Evolutionary conservation across 2,329 filamentous ascomycete genomes (phyloP).

Genomic region (Botrytis elliptica): DNA sequence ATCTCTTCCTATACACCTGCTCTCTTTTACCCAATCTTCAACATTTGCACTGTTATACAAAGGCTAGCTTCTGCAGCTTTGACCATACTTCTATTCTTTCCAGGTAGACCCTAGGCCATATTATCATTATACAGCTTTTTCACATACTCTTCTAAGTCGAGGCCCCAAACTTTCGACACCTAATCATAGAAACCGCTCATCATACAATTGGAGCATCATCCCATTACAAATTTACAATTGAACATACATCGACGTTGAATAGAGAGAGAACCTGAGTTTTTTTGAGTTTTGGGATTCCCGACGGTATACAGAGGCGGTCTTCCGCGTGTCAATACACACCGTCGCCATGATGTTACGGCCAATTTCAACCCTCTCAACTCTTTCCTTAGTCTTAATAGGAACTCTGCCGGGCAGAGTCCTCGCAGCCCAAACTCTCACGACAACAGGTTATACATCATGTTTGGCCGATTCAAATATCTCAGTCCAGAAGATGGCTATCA

Average conservation of each 20-base stretch:
- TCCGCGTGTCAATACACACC: slow-evolving; percentile 20
- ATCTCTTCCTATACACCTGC: not conserved
- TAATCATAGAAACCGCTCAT: slow-evolving; percentile 17
- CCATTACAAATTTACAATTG: slow-evolving; percentile 4
- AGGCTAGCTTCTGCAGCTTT: slow-evolving; percentile 16
- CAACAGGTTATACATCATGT: slow-evolving; percentile 77
- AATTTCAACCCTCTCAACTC: slow-evolving; percentile 31
- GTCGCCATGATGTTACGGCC: slow-evolving; percentile 36
- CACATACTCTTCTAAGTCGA: slow-evolving; percentile 10
- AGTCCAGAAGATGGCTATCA: slow-evolving; percentile 72
- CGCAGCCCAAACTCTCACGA: slow-evolving; percentile 72
- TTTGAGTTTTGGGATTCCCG: slow-evolving; percentile 4
- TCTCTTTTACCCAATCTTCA: not conserved
- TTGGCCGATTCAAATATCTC: slow-evolving; percentile 57
- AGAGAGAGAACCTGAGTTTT: not conserved
- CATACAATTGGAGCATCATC: slow-evolving; percentile 4
- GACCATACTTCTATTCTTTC: slow-evolving; percentile 44
- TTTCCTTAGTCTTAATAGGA: slow-evolving; percentile 37
- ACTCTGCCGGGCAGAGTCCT: slow-evolving; percentile 46
- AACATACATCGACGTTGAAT: slow-evolving; percentile 6
- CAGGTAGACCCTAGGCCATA: slow-evolving; percentile 59
- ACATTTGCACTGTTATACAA: not conserved
- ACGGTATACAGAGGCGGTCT: slow-evolving; percentile 12
- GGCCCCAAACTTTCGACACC: slow-evolving; percentile 13
- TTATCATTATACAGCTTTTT: slow-evolving; percentile 34